A percentile compares a stretch with the other conserved stretches of the same genome.
Evolutionary conservation across 129 eudicot species (phyloP).

Genomic region (Artemisia tridentata): DNA sequence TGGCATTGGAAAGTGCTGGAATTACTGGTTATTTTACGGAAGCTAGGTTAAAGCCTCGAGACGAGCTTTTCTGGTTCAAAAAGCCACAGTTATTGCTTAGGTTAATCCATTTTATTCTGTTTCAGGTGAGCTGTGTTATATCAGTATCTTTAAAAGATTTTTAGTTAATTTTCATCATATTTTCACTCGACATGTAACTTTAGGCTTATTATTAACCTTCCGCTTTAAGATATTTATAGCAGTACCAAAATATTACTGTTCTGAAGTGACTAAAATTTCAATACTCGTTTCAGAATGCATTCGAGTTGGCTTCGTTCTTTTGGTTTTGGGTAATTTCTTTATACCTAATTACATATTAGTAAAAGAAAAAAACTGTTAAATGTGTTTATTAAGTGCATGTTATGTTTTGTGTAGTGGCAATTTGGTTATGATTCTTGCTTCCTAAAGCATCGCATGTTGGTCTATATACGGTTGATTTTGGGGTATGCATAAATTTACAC

Average conservation of each 20-base stretch:
- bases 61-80: conserved; percentile 88
- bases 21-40: conserved; percentile 49
- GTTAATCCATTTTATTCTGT: conserved; percentile 73
- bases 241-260: background rate
- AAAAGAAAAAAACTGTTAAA: background rate
- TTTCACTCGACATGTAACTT: background rate
- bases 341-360: background rate
- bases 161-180: background rate
- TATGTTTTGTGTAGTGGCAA: conserved; percentile 63
- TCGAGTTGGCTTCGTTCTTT: conserved; percentile 79
- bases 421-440: conserved; percentile 78
- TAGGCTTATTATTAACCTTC: too few relatives aligned
- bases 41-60: conserved; percentile 66
- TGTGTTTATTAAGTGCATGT: conserved; percentile 6
- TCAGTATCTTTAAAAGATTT: background rate
- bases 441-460: conserved; percentile 54
- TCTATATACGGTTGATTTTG: conserved; percentile 60
- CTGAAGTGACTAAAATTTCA: conserved; percentile 2
- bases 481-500: conserved; percentile 36
- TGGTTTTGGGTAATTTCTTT: conserved; percentile 78
- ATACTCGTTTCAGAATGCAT: conserved; percentile 60
- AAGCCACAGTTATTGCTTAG: conserved; percentile 65
- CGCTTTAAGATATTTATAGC: too few relatives aligned
- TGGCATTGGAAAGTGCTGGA: conserved; percentile 82
- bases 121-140: conserved; percentile 50